A percentile compares a stretch with the other conserved stretches of the same genome.
Conservation (phyloP, 2,329 filamentous ascomycete species). For the Aspergillus alliaceus region DNA sequence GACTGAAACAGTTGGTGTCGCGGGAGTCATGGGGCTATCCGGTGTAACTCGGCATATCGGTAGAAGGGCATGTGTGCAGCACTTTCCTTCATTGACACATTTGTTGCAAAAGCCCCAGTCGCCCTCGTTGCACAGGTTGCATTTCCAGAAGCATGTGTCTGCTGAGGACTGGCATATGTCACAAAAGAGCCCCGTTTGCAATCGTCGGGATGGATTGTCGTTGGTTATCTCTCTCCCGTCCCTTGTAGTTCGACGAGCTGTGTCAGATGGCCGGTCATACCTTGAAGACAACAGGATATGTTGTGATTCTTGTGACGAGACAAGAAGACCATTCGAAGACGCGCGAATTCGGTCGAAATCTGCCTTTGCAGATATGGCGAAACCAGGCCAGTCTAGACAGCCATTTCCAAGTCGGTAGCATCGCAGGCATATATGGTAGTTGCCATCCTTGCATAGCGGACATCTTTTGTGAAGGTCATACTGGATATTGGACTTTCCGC, state of each 20-base stretch:
- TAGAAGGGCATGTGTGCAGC: conserved; percentile 78
- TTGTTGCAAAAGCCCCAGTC: conserved; percentile 93
- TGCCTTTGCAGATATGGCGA: conserved; percentile 69
- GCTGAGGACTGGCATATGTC: conserved; percentile 70
- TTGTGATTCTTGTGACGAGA: conserved; percentile 33
- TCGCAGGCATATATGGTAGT: conserved; percentile 75
- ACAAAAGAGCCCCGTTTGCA: conserved; percentile 84
- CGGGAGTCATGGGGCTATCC: conserved; percentile 8
- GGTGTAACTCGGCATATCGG: conserved; percentile 66
- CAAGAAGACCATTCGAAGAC: conserved; percentile 22
- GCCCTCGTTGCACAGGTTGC: conserved; percentile 80
- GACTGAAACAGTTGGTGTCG: conserved; percentile 12
- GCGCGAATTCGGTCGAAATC: conserved; percentile 61
- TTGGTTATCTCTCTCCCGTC: conserved; percentile 55
- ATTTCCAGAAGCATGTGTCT: conserved; percentile 88
- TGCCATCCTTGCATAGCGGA: conserved; percentile 64
- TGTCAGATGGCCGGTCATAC: conserved; percentile 32
- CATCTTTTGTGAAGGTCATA: conserved; percentile 88
- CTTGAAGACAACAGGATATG: conserved; percentile 50
- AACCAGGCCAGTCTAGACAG: conserved; percentile 86
- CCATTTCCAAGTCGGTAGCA: conserved; percentile 79
- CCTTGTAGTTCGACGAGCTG: conserved; percentile 30
- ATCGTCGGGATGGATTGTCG: conserved; percentile 65
- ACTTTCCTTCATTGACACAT: conserved; percentile 79
- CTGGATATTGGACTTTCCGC: conserved; percentile 71